A percentile compares a stretch with the other conserved stretches of the same genome.
phyloP scores from a whole-genome alignment of 2,329 filamentous ascomycete genomes.

The Chaetomium strumarium region DNA sequence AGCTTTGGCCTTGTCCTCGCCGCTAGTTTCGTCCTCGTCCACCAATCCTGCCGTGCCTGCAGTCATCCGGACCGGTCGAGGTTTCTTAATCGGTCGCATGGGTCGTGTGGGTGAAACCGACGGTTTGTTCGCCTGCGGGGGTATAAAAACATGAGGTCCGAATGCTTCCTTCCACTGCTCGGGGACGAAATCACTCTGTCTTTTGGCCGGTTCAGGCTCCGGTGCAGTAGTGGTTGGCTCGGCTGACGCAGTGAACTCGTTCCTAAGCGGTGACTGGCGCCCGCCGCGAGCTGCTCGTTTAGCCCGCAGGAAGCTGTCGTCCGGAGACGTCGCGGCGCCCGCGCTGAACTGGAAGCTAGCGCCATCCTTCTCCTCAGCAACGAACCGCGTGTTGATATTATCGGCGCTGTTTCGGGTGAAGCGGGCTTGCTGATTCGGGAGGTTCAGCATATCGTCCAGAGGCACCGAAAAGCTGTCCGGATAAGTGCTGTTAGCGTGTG shows the following conservation, averaged over 20 bases:
- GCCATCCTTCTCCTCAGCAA: slow-evolving; percentile 40
- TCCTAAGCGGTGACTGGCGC: slow-evolving; percentile 36
- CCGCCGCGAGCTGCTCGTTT: slow-evolving; percentile 34
- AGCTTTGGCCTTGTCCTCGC: slow-evolving; percentile 33
- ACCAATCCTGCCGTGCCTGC: slow-evolving; percentile 41
- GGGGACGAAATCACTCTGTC: slow-evolving; percentile 40
- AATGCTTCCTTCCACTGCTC: slow-evolving; percentile 51
- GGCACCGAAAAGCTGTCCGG: slow-evolving; percentile 47
- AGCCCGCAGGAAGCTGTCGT: slow-evolving; percentile 24
- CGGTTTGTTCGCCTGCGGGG: slow-evolving; percentile 33
- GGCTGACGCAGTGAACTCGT: slow-evolving; percentile 16
- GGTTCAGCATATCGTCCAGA: slow-evolving; percentile 34
- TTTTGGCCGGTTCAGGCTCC: slow-evolving; percentile 18
- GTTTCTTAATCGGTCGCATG: slow-evolving; percentile 50
- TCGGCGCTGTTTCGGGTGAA: slow-evolving; percentile 50
- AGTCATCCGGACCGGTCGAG: slow-evolving; percentile 50
- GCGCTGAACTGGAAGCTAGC: slow-evolving; percentile 44
- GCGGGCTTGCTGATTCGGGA: slow-evolving; percentile 32
- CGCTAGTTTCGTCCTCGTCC: slow-evolving; percentile 42
- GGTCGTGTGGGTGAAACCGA: slow-evolving; percentile 42
- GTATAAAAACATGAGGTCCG: slow-evolving; percentile 49
- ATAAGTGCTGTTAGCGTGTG: slow-evolving; percentile 22
- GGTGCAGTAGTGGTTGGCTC: slow-evolving; percentile 20
- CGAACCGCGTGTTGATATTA: slow-evolving; percentile 58
- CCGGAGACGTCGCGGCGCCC: slow-evolving; percentile 33